Conservation (phyloP, 1,139 yeast genomes). For the Suhomyces maxii region DNA sequence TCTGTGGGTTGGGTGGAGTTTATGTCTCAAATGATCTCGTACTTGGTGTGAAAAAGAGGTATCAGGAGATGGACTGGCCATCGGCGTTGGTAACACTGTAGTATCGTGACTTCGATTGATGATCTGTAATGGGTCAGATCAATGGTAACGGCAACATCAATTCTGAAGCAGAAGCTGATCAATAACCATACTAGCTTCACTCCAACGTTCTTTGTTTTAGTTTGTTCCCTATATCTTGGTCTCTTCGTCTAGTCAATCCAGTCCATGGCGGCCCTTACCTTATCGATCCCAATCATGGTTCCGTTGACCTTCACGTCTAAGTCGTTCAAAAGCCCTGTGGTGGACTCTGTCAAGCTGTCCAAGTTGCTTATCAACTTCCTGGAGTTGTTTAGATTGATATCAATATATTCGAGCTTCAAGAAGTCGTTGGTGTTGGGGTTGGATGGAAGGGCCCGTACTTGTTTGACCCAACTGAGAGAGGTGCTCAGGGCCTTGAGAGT, state of each 20-base stretch:
- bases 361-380: conserved; percentile 39
- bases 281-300: conserved; percentile 27
- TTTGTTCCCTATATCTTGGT: too few species aligned
- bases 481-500: conserved; percentile 2
- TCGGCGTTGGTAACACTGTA: too few species aligned
- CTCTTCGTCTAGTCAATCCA: conserved; percentile 24
- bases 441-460: conserved; percentile 42
- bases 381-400: conserved; percentile 45
- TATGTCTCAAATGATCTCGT: too few species aligned
- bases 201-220: too few species aligned
- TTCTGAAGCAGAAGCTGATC: too few species aligned
- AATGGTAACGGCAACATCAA: too few species aligned
- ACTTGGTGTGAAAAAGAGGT: too few species aligned
- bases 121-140: too few species aligned
- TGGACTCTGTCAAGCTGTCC: conserved; percentile 24
- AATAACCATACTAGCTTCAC: too few species aligned
- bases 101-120: too few species aligned
- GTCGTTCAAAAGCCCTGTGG: conserved; percentile 20
- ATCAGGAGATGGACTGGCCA: too few species aligned
- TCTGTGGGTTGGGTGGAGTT: too few species aligned
- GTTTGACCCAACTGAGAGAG: conserved; percentile 29
- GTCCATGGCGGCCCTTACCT: conserved; percentile 26
- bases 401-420: conserved; percentile 45
- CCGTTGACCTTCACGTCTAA: conserved; percentile 27
- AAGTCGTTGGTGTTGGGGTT: conserved; percentile 38